Percentiles rank a stretch among this genome's conserved stretches.
These are phyloP conservation scores for Yamadazyma endophytica DNA, from an alignment of 805 yeast species.

Conservation along the genomic window DNA sequence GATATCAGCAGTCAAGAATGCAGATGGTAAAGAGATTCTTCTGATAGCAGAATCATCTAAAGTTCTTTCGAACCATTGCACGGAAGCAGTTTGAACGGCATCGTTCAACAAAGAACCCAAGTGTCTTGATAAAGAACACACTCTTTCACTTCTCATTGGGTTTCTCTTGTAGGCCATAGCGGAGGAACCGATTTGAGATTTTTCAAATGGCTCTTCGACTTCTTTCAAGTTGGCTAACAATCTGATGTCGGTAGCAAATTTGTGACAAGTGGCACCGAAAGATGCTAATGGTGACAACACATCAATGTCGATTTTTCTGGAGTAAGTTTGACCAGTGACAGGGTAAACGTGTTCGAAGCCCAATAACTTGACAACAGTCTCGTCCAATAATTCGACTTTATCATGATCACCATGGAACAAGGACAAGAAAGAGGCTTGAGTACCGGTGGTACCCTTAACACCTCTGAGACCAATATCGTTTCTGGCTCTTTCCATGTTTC, in stretches of 20 bases:
- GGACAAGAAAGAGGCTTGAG: conserved; percentile 94
- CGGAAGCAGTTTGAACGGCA: conserved; percentile 94
- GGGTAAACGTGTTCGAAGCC: conserved; percentile 97
- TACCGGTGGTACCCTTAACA: conserved; percentile 98
- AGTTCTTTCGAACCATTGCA: conserved; percentile 99
- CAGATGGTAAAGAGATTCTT: conserved; percentile 94
- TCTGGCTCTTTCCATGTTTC: conserved; percentile 94
- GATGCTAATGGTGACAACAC: conserved; percentile 89
- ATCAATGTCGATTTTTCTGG: conserved; percentile 96
- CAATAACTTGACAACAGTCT: conserved; percentile 84
- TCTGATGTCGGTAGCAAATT: conserved; percentile 96
- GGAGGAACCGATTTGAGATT: conserved; percentile 95
- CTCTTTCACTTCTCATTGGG: conserved; percentile 99
- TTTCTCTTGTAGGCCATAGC: conserved; percentile 99
- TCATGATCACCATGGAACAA: conserved; percentile 96
- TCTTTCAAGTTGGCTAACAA: conserved; percentile 95
- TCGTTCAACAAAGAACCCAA: conserved; percentile 87
- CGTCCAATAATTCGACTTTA: conserved; percentile 89
- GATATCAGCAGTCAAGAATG: conserved; percentile 94
- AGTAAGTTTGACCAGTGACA: conserved; percentile 98
- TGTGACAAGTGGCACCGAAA: conserved; percentile 94
- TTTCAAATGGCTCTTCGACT: conserved; percentile 97
- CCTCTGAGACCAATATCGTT: conserved; percentile 96
- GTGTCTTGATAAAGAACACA: conserved; percentile 96
- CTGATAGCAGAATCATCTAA: conserved; percentile 97